A percentile compares a stretch with the other conserved stretches of the same genome.
phyloP scores from a whole-genome alignment of 345 rosid species.

The Camelina hispida region DNA sequence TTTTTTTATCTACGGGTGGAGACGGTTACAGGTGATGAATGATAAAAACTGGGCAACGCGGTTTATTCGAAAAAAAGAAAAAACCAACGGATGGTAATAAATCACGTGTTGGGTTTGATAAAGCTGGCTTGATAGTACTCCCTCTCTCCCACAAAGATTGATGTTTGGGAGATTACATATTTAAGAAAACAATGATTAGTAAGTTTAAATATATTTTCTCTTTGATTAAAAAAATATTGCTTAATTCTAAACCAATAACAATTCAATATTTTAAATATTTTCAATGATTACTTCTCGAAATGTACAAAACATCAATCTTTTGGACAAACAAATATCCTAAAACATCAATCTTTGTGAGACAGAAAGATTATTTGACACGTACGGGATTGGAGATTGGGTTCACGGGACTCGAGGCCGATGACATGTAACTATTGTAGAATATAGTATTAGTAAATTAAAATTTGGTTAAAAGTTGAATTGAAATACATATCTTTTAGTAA shows the following conservation, averaged over 20 bases:
- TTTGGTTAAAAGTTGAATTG: neutral
- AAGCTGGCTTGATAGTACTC: neutral
- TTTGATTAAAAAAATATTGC: no score
- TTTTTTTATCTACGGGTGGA: constrained; percentile 9
- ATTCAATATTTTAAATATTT: no score
- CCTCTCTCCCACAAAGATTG: no score
- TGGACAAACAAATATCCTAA: no score
- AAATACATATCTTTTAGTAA: no score
- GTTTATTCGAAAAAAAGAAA: neutral
- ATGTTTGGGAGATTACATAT: no score
- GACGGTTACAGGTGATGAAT: constrained; percentile 21
- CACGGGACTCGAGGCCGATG: neutral
- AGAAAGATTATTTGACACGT: constrained; percentile 2
- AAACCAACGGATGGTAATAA: neutral
- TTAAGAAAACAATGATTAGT: no score
- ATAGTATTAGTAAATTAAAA: neutral
- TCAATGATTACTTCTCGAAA: no score
- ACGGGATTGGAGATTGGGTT: neutral
- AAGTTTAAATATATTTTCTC: no score
- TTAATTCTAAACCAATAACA: no score
- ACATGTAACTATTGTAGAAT: neutral
- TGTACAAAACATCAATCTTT: no score
- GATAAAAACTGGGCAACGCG: constrained; percentile 24
- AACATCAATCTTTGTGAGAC: no score
- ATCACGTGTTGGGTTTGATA: neutral